A percentile compares a stretch with the other conserved stretches of the same genome.
Conservation (phyloP, 176 grass and related monocot species). For the Miscanthus lutarioriparius region DNA sequence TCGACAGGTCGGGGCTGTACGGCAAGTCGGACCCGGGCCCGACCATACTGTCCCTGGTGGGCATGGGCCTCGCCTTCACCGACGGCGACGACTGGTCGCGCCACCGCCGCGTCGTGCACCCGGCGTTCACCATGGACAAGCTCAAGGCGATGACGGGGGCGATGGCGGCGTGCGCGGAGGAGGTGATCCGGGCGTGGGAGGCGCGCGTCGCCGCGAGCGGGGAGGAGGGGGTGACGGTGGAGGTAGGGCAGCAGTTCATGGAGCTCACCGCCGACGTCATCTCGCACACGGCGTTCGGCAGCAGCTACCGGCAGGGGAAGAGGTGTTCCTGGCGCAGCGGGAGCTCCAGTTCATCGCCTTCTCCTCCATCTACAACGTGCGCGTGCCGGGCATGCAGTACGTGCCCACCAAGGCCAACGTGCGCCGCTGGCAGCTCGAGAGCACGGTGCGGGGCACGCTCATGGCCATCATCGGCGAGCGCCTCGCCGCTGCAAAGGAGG, state of each 20-base stretch:
- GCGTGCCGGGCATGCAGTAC: slow-evolving; percentile 27
- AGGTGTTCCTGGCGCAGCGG: slow-evolving; percentile 62
- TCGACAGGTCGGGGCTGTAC: slow-evolving; percentile 42
- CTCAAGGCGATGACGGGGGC: slow-evolving; percentile 61
- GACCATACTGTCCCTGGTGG: slow-evolving; percentile 33
- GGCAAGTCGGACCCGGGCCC: slow-evolving; percentile 18
- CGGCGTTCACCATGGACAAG: slow-evolving; percentile 80
- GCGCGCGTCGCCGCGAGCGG: neutral
- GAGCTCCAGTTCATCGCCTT: slow-evolving; percentile 52
- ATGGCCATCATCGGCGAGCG: no score
- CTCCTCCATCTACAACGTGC: slow-evolving; percentile 8
- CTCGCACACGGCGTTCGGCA: slow-evolving; percentile 65
- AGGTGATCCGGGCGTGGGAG: slow-evolving; percentile 53
- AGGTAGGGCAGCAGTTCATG: slow-evolving; percentile 43
- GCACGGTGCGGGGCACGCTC: slow-evolving; percentile 8
- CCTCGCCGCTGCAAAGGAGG: no score
- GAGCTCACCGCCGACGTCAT: slow-evolving; percentile 70
- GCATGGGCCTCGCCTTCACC: slow-evolving; percentile 41
- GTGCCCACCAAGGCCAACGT: slow-evolving; percentile 44
- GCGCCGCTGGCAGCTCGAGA: slow-evolving; percentile 32
- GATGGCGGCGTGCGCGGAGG: slow-evolving; percentile 44
- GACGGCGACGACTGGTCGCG: slow-evolving; percentile 57
- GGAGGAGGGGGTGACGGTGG: neutral
- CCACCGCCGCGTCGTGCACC: slow-evolving; percentile 56
- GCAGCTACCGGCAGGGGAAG: slow-evolving; percentile 60